Base-by-base conservation (phyloP, 176 grass and related monocot genomes). In the Urochloa ruziziensis region DNA sequence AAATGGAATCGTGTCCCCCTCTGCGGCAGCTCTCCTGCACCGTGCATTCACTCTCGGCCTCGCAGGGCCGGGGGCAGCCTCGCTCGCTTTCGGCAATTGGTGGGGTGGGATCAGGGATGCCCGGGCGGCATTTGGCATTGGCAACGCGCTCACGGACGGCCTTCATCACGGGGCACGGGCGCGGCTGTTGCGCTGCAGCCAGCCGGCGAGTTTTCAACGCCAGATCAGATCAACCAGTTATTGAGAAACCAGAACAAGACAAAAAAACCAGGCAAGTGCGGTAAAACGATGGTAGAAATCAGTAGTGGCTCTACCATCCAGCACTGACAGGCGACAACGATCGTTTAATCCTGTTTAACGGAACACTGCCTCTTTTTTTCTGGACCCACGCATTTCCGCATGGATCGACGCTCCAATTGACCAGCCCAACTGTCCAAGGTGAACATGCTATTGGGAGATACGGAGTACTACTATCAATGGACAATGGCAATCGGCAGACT, bases 1-100 rank as follows among this genome's bases (percentile, higher is more conserved):
- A 42, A 44, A 67, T 42, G 59, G 58, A 60, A 61, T 39, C 15
- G 25, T 61, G 30, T 46, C 1, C 21, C 5, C 21, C 53, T 56
- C 70, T 12, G 47, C 72, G n/a, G 29, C 17, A 9, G 23, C 39
- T 33, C n/a, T n/a, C 33, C 44, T 42, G 46, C 15, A 21, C 6
- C 3, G 7, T 34, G 66, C 53, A 73, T 58, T 72, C 28, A 83
- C n/a, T n/a, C n/a, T n/a, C n/a, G n/a, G n/a, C n/a, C 54, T 64
- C 62, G 33, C 57, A 27, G 17, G 49, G 49, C 51, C 29, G 8
- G 5, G 0, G 11, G 36, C 48, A 37, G 46, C 49, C 14, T 29
- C 19, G 57, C 16, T 61, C 35, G 32, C 74, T 48, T 83, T 46
- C 32, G 70, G 73, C 73, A 37, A 63, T 28, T 63, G 69, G 69